phyloP scores from a whole-genome alignment of 2,329 filamentous ascomycete genomes.

The Orbilia brochopaga region DNA sequence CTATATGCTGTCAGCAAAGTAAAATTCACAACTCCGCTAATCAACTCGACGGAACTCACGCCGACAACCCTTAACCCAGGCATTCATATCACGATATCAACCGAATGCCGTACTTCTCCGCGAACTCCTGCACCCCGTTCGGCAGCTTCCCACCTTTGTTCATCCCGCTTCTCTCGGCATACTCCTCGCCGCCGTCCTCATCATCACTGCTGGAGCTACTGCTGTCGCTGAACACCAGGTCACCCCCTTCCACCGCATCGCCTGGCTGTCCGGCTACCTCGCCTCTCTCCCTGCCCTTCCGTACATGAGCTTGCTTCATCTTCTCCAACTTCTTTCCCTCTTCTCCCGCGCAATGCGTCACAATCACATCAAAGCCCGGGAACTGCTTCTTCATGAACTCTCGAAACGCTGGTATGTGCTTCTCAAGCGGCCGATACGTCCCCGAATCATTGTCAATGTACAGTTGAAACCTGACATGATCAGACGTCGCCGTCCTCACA shows the following conservation, averaged over 20 bases:
- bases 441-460: constrained; percentile 50
- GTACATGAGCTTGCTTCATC: constrained; percentile 48
- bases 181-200: constrained; percentile 18
- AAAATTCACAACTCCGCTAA: too few species aligned
- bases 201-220: constrained; percentile 33
- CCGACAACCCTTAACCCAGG: background rate
- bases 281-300: constrained; percentile 40
- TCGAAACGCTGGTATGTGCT: constrained; percentile 35
- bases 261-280: constrained; percentile 39
- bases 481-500: constrained; percentile 9
- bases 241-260: constrained; percentile 45
- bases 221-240: constrained; percentile 43
- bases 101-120: constrained; percentile 40
- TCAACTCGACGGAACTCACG: too few species aligned
- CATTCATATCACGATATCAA: constrained; percentile 10
- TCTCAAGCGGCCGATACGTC: constrained; percentile 39
- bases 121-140: constrained; percentile 40
- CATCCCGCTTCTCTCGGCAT: constrained; percentile 45
- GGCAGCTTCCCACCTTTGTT: constrained; percentile 42
- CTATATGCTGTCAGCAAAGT: too few species aligned
- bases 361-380: constrained; percentile 39
- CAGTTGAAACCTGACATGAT: constrained; percentile 37
- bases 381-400: constrained; percentile 46
- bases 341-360: constrained; percentile 34
- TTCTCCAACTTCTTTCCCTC: constrained; percentile 44